A percentile compares a stretch with the other conserved stretches of the same genome.
phyloP scores from a whole-genome alignment of 2,329 filamentous ascomycete species.

The Fusarium temperatum region DNA sequence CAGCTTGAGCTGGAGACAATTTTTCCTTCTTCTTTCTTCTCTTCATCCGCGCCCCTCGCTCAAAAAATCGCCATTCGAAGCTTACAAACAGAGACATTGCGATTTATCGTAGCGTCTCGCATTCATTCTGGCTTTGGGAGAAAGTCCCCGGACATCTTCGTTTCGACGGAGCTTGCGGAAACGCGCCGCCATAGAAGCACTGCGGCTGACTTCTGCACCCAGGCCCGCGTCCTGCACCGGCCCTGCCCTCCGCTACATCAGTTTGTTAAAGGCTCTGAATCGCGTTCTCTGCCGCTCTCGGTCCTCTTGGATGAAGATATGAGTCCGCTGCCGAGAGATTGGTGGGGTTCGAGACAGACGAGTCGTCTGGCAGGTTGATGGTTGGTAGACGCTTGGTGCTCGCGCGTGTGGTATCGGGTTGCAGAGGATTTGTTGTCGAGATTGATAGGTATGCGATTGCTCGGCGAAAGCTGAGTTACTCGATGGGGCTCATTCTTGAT shows the following conservation, averaged over 20 bases:
- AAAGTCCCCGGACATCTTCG: constrained; percentile 97
- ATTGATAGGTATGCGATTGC: constrained; percentile 99
- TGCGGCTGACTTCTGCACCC: constrained; percentile 82
- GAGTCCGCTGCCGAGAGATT: constrained; percentile 69
- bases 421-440: constrained; percentile 84
- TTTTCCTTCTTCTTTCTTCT: constrained; percentile 41
- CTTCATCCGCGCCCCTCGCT: constrained; percentile 78
- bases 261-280: constrained; percentile 13
- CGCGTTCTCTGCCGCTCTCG: constrained; percentile 48
- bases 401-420: constrained; percentile 52
- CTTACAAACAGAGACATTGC: constrained; percentile 81
- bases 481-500: constrained; percentile 99
- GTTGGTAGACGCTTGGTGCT: constrained; percentile 58
- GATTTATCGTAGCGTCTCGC: constrained; percentile 43
- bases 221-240: constrained; percentile 57
- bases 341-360: constrained; percentile 25
- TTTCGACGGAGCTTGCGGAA: constrained; percentile 73
- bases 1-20: constrained; percentile 4
- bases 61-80: constrained; percentile 99
- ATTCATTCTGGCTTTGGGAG: constrained; percentile 84
- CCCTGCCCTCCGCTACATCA: constrained; percentile 59
- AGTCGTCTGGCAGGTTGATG: constrained; percentile 46
- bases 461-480: constrained; percentile 77
- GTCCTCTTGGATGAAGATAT: constrained; percentile 83
- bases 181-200: constrained; percentile 99